Evolutionary conservation across 805 yeast genomes (phyloP).

Genomic region (Saccharomycopsis microspora): DNA sequence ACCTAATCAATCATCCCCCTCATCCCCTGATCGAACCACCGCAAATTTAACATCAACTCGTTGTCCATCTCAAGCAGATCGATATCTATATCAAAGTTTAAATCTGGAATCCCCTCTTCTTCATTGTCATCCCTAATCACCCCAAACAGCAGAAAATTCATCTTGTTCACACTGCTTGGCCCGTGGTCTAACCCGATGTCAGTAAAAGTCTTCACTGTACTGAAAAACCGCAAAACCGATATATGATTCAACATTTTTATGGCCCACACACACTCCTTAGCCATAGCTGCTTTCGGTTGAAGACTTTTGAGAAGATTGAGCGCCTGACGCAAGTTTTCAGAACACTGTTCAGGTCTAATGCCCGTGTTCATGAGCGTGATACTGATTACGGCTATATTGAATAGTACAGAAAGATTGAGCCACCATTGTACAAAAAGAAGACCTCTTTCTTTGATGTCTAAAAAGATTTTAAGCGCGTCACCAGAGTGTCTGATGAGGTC

Average conservation of each 20-base stretch:
- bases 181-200: constrained; percentile 43
- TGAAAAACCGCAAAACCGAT: constrained; percentile 32
- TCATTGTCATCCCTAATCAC: not conserved
- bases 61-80: not conserved
- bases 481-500: not conserved
- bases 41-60: not conserved
- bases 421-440: constrained; percentile 39
- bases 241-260: constrained; percentile 43
- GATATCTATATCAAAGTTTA: not conserved
- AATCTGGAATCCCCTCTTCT: not conserved
- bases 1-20: too few relatives aligned
- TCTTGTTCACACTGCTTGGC: constrained; percentile 36
- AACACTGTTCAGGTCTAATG: constrained; percentile 12
- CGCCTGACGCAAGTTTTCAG: constrained; percentile 9
- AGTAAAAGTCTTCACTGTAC: constrained; percentile 27
- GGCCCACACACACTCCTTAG: constrained; percentile 34
- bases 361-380: constrained; percentile 36
- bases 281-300: not conserved
- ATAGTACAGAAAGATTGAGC: constrained; percentile 31
- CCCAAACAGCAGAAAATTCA: constrained; percentile 37
- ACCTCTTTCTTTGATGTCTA: not conserved
- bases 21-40: not conserved
- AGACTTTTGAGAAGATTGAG: not conserved
- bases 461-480: not conserved
- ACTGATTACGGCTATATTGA: constrained; percentile 32